Base-by-base conservation (phyloP, 176 grass and related monocot species). In the Tuctoria greenei region DNA sequence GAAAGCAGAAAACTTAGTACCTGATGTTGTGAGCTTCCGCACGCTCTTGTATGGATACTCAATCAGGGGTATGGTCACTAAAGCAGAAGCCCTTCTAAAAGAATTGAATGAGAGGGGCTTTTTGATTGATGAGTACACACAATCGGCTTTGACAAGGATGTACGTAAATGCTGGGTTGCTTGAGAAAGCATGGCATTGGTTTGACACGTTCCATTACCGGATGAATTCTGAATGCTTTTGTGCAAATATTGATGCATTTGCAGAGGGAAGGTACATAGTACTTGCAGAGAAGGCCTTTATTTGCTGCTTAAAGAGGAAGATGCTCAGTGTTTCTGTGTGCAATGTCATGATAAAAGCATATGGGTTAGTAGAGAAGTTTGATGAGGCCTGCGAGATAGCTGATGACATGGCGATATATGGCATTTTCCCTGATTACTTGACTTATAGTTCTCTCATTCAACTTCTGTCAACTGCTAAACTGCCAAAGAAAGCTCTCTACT, bases 321-420 rank as follows among this genome's bases (percentile, higher is more conserved):
- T 88, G 83, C 73, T 90, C 14, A 81, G 82, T 39, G 81, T 89
- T 93, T 69, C 78, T 79, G 78, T 68, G 26, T 98, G 93, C 80
- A 98, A 98, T 92, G 91, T 94, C 54, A 94, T 91, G 91, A 91
- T 98, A 71, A 98, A 98, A 86, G 89, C 86, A 28, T 98, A 94
- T 88, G 91, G 89, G 27, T 57, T 88, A 62, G 82, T 70, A 73
- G 88, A 84, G 59, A 86, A 90, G 69, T 77, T 86, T 74, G 75
- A 84, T 71, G 86, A 92, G 75, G 91, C 86, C 36, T 90, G 86
- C 77, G 82, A 86, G 44, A 79, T 98, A 77, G 91, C 90, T 81
- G 84, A 89, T 88, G 41, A 71, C 56, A 94, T 98, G 91, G 79
- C 76, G 75, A 87, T 69, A 56, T 83, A 90, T 65, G 84, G 64